Percentiles rank a stretch among this genome's conserved stretches.
phyloP scores from a whole-genome alignment of 192 early-diverging fungal species.

The Coemansia sp. region DNA sequence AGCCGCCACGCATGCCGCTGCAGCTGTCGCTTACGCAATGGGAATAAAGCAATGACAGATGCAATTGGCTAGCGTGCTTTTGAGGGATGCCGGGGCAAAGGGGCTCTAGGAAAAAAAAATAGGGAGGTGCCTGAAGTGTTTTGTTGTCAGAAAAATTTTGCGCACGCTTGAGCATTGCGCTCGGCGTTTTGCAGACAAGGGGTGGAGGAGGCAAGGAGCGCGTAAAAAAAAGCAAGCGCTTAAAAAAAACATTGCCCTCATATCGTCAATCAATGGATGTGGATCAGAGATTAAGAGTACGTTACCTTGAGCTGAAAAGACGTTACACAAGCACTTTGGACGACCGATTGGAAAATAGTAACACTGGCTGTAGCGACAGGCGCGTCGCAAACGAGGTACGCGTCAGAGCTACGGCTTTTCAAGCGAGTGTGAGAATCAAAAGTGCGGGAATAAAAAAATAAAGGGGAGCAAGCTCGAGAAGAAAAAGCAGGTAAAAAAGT shows the following conservation, averaged over 20 bases:
- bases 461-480: background rate
- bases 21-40: background rate
- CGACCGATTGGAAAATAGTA: background rate
- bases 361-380: background rate
- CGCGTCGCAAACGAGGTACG: background rate
- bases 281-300: background rate
- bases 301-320: conserved; percentile 2
- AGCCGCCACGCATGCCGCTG: background rate
- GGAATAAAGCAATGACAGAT: background rate
- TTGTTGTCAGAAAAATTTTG: background rate
- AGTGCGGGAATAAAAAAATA: conserved; percentile 7
- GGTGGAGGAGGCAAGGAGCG: background rate
- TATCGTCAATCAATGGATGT: background rate
- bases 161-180: background rate
- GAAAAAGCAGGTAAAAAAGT: conserved; percentile 1
- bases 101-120: background rate
- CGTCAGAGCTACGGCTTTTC: conserved; percentile 3
- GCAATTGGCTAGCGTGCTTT: background rate
- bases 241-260: background rate
- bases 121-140: background rate
- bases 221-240: background rate
- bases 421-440: background rate
- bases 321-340: background rate
- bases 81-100: background rate
- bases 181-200: background rate